Conservation (phyloP, 2,329 filamentous ascomycete genomes). For the Fusarium albidum region DNA sequence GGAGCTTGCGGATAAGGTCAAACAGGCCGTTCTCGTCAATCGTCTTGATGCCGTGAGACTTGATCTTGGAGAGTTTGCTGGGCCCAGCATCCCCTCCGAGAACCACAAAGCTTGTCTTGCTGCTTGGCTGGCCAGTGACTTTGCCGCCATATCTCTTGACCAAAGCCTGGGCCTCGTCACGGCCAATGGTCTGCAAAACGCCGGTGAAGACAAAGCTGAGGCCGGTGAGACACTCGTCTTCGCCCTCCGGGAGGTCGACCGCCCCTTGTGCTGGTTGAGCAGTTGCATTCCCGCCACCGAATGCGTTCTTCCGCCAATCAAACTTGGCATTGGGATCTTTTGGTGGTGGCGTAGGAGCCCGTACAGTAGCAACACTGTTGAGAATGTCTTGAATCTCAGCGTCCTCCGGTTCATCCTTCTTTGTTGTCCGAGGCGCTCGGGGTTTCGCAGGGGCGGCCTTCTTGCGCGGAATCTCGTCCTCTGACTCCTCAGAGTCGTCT, state of each 20-base stretch:
- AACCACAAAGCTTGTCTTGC: conserved; percentile 93
- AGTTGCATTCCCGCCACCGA: conserved; percentile 67
- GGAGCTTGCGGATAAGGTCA: conserved; percentile 80
- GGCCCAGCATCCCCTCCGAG: conserved; percentile 91
- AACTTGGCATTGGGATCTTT: conserved; percentile 78
- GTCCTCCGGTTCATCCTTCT: conserved; percentile 73
- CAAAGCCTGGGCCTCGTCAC: conserved; percentile 84
- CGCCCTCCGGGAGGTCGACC: conserved; percentile 80
- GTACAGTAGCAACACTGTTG: conserved; percentile 83
- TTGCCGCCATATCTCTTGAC: conserved; percentile 97
- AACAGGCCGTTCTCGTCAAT: conserved; percentile 95
- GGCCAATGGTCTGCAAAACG: conserved; percentile 78
- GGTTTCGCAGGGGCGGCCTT: conserved; percentile 67
- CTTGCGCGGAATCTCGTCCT: conserved; percentile 68
- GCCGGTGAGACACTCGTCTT: conserved; percentile 88
- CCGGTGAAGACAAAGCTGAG: conserved; percentile 96
- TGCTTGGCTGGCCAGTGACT: conserved; percentile 83
- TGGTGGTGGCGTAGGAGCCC: conserved; percentile 83
- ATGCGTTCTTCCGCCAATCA: conserved; percentile 72
- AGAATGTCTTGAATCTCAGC: conserved; percentile 81
- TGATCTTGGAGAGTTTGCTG: conserved; percentile 89
- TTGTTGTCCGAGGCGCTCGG: conserved; percentile 62
- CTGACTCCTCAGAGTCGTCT: conserved; percentile 62
- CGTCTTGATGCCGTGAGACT: conserved; percentile 80
- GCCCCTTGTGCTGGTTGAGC: conserved; percentile 67